These are phyloP conservation scores for Suillus plorans DNA, from an alignment of 768 basidiomycete genomes.

Conservation along the genomic window DNA sequence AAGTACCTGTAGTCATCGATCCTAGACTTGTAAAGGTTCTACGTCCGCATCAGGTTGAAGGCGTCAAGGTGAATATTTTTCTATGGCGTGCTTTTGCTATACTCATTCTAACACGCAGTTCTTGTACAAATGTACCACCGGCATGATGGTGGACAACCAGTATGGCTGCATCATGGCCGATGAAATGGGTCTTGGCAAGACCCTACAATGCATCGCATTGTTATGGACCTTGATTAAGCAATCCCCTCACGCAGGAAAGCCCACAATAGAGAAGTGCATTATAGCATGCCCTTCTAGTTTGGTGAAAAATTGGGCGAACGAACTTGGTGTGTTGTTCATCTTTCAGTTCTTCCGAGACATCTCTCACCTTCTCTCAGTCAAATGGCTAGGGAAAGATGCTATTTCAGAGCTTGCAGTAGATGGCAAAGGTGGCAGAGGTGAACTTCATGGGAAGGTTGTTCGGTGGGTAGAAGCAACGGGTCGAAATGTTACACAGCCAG, in stretches of 20 bases:
- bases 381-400: constrained; percentile 91
- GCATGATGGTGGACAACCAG: constrained; percentile 88
- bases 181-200: constrained; percentile 98
- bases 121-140: constrained; percentile 92
- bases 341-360: not conserved
- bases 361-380: constrained; percentile 43
- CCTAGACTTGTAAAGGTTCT: constrained; percentile 84
- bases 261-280: constrained; percentile 94
- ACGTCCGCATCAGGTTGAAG: constrained; percentile 97
- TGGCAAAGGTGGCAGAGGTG: constrained; percentile 86
- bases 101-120: constrained; percentile 55
- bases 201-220: constrained; percentile 93
- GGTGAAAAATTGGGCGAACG: constrained; percentile 99
- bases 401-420: constrained; percentile 86
- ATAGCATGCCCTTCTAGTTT: constrained; percentile 96
- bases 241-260: constrained; percentile 83
- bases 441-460: constrained; percentile 73
- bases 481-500: constrained; percentile 88
- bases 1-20: constrained; percentile 97
- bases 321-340: constrained; percentile 63
- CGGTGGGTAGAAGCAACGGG: constrained; percentile 91
- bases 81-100: constrained; percentile 3
- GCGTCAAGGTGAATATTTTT: constrained; percentile 76
- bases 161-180: constrained; percentile 99
- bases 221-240: constrained; percentile 96